A percentile compares a stretch with the other conserved stretches of the same genome.
phyloP scores from a whole-genome alignment of 108 stramenopile species.

The Schizochytrium sp. region DNA sequence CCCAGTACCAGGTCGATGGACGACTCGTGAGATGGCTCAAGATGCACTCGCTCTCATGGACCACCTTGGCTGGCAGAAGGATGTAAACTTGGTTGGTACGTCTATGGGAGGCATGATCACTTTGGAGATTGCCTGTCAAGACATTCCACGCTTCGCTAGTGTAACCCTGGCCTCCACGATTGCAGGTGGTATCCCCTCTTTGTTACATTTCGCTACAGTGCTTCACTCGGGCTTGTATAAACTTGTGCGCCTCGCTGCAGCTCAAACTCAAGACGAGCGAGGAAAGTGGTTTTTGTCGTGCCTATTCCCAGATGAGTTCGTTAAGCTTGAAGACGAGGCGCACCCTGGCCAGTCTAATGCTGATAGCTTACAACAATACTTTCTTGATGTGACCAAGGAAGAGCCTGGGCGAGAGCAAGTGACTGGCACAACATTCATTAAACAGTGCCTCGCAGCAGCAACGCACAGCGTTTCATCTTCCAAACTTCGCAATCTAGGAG shows the following conservation, averaged over 20 bases:
- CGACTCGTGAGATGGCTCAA: conserved; percentile 33
- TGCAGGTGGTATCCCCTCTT: neutral
- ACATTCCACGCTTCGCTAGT: conserved; percentile 42
- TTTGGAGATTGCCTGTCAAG: conserved; percentile 4
- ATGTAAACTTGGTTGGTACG: neutral
- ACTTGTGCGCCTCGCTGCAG: neutral
- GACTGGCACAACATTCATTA: neutral
- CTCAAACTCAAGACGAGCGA: neutral
- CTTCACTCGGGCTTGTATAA: neutral
- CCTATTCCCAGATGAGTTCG: neutral
- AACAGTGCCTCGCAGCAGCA: neutral
- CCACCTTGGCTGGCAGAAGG: conserved; percentile 15
- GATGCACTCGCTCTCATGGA: neutral
- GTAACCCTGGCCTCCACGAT: conserved; percentile 39
- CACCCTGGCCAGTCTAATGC: neutral
- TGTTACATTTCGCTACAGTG: neutral
- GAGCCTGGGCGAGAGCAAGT: too few relatives aligned
- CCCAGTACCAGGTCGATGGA: conserved; percentile 14
- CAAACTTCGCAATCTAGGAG: neutral
- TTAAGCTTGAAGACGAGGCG: conserved; percentile 11
- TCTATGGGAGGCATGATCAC: conserved; percentile 58
- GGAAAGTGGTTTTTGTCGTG: neutral
- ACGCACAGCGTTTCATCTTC: neutral
- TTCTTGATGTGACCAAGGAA: neutral
- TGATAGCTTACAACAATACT: neutral